Conservation (phyloP, 2,329 filamentous ascomycete genomes). For the Colletotrichum neosansevieriae region DNA sequence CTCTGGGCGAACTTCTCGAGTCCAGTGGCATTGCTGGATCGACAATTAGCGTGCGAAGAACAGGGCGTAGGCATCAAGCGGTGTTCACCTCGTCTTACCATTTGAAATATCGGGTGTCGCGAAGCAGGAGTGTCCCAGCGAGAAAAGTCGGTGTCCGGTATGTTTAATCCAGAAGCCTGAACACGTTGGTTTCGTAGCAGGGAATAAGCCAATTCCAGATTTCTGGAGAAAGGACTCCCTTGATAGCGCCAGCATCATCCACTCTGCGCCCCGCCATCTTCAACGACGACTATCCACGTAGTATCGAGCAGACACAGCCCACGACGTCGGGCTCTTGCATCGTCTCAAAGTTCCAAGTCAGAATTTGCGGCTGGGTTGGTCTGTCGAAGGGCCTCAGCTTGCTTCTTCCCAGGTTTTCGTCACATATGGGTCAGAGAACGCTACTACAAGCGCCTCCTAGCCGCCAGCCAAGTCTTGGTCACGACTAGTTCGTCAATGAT, state of each 20-base stretch:
- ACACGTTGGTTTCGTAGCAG: constrained; percentile 32
- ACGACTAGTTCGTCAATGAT: constrained; percentile 14
- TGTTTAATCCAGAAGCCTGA: constrained; percentile 14
- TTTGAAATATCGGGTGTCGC: constrained; percentile 12
- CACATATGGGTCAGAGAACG: not conserved
- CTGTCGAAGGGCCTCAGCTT: constrained; percentile 11
- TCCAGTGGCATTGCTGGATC: constrained; percentile 19
- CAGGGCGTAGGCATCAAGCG: constrained; percentile 14
- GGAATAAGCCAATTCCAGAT: constrained; percentile 29
- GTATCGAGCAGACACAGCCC: not conserved
- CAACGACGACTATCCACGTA: constrained; percentile 17
- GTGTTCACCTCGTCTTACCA: constrained; percentile 17
- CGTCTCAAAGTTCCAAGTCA: not conserved
- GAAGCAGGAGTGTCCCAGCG: constrained; percentile 30
- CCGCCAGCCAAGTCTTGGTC: constrained; percentile 14
- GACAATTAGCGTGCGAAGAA: constrained; percentile 24
- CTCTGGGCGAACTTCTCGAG: not conserved
- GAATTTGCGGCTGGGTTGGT: not conserved
- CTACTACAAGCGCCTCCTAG: not conserved
- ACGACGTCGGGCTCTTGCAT: constrained; percentile 1
- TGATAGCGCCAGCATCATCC: constrained; percentile 9
- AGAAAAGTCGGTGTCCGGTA: constrained; percentile 37
- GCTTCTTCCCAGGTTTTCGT: constrained; percentile 20
- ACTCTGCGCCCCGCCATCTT: constrained; percentile 13
- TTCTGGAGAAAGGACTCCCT: constrained; percentile 11